phyloP scores from a whole-genome alignment of 2,329 filamentous ascomycete species.

The Amauroascus verrucosus region DNA sequence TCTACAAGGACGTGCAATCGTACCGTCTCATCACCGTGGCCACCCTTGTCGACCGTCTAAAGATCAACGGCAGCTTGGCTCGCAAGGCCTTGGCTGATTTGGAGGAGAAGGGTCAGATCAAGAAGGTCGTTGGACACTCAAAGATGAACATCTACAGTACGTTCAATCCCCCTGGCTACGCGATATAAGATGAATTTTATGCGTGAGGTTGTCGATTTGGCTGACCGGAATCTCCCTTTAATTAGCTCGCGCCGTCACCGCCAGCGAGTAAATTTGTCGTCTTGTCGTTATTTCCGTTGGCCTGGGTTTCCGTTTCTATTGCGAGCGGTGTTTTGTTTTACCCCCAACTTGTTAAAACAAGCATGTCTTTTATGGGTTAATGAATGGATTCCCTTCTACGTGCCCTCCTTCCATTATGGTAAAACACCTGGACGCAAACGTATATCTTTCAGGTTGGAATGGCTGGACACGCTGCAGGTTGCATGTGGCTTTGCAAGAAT shows the following conservation, averaged over 20 bases:
- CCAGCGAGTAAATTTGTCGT: constrained; percentile 16
- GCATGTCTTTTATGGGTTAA: constrained; percentile 12
- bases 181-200: not conserved
- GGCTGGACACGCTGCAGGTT: not conserved
- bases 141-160: constrained; percentile 97
- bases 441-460: not conserved
- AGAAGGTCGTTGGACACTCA: constrained; percentile 92
- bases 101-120: constrained; percentile 97
- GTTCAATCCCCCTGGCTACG: constrained; percentile 28
- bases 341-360: constrained; percentile 5
- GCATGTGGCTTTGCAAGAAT: not conserved
- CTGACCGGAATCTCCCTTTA: too few relatives aligned
- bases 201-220: too few relatives aligned
- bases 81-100: constrained; percentile 81
- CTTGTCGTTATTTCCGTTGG: constrained; percentile 4
- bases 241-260: constrained; percentile 38
- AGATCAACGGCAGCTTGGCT: constrained; percentile 98
- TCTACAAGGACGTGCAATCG: constrained; percentile 99
- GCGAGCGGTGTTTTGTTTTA: constrained; percentile 10
- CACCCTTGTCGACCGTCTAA: constrained; percentile 96
- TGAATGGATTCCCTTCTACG: constrained; percentile 9
- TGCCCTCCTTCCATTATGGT: not conserved
- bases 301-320: constrained; percentile 3
- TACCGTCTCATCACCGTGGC: constrained; percentile 99
- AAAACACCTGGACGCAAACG: not conserved